Conservation (phyloP, 2,329 filamentous ascomycete genomes). For the Xylariaceae sp. region DNA sequence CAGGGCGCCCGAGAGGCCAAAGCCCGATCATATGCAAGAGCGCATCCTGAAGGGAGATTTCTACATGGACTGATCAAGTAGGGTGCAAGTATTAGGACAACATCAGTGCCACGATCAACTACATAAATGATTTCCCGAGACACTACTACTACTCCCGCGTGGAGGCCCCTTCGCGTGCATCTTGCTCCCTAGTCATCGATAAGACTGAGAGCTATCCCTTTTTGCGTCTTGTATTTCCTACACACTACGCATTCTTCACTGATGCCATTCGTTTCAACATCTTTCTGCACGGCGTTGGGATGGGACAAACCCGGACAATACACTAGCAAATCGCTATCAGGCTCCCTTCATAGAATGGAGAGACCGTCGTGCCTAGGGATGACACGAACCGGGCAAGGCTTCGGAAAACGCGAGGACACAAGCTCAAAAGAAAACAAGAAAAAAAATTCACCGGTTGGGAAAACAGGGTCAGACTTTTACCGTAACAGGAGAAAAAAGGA, state of each 20-base stretch:
- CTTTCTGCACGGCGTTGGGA: conserved; percentile 26
- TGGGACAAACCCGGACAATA: conserved; percentile 7
- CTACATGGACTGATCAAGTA: conserved; percentile 78
- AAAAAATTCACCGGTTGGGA: not conserved
- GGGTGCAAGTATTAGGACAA: not conserved
- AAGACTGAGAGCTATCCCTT: conserved; percentile 4
- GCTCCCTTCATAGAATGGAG: conserved; percentile 7
- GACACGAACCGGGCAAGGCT: conserved; percentile 3
- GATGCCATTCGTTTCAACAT: conserved; percentile 28
- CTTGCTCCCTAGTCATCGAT: not conserved
- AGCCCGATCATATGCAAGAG: conserved; percentile 95
- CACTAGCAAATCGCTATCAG: conserved; percentile 17
- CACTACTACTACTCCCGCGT: too few relatives aligned
- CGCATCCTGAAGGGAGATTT: conserved; percentile 97
- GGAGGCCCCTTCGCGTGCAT: not conserved
- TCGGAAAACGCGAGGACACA: not conserved
- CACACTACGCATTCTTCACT: conserved; percentile 21
- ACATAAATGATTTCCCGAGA: not conserved
- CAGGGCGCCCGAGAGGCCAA: conserved; percentile 56
- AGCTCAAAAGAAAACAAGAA: too few relatives aligned
- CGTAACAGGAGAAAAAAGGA: not conserved
- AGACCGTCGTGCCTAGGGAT: conserved; percentile 19
- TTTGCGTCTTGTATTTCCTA: conserved; percentile 24
- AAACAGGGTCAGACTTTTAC: not conserved
- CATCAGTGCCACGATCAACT: not conserved